Conservation (phyloP, 441 rosid species). For the Adansonia gregorii region DNA sequence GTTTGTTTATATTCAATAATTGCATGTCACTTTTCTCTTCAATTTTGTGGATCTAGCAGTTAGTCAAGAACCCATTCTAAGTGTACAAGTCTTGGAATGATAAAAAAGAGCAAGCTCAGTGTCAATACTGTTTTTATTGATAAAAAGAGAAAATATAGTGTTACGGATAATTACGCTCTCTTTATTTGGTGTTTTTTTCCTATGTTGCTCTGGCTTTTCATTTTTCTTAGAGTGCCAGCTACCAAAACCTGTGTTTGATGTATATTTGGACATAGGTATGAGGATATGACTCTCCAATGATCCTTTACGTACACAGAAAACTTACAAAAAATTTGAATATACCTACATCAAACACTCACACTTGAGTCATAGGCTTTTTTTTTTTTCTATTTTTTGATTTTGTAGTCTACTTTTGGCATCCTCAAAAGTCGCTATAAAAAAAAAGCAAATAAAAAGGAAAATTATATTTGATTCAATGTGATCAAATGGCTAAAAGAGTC, state of each 20-base stretch:
- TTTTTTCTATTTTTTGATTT: background rate
- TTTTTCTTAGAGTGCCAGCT: no score
- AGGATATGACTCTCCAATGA: no score
- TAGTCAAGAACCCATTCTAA: background rate
- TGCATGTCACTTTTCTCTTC: background rate
- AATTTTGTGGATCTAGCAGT: slow-evolving; percentile 5
- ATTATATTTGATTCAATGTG: background rate
- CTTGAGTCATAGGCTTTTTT: no score
- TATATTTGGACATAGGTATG: no score
- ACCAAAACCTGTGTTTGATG: no score
- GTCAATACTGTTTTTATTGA: background rate
- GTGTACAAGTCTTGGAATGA: background rate
- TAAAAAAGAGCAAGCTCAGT: background rate
- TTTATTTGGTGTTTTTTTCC: background rate
- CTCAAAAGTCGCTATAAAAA: background rate
- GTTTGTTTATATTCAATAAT: slow-evolving; percentile 11
- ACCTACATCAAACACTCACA: no score
- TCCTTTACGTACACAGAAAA: no score
- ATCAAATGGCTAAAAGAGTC: slow-evolving; percentile 11
- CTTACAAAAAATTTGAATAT: no score
- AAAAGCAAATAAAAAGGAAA: background rate
- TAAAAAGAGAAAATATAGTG: background rate
- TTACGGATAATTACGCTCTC: background rate
- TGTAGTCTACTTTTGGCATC: background rate
- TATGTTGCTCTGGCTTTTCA: no score